Conservation (phyloP, 164 flowering plant genomes). For the Annona squamosa region DNA sequence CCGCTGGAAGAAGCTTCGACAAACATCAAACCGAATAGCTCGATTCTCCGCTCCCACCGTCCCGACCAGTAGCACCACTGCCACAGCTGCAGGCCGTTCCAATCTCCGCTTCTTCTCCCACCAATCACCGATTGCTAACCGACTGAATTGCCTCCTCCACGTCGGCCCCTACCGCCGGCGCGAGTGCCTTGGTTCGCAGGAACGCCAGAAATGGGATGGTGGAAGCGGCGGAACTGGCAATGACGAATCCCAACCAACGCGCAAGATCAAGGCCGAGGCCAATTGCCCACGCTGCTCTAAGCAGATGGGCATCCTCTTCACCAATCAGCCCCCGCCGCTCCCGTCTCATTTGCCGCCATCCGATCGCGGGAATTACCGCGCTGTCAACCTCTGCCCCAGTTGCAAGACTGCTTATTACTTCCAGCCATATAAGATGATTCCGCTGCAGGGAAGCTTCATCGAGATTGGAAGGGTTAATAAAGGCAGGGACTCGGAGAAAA, state of each 20-base stretch:
- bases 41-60: neutral
- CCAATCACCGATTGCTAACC: slow-evolving; percentile 28
- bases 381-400: slow-evolving; percentile 79
- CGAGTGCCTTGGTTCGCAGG: slow-evolving; percentile 41
- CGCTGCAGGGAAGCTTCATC: slow-evolving; percentile 75
- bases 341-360: slow-evolving; percentile 1
- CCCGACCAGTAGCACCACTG: slow-evolving; percentile 1
- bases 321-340: slow-evolving; percentile 32
- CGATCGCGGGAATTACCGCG: slow-evolving; percentile 25
- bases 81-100: neutral
- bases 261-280: slow-evolving; percentile 67
- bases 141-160: slow-evolving; percentile 24
- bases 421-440: slow-evolving; percentile 45
- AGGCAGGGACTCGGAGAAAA: slow-evolving; percentile 12
- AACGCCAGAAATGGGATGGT: slow-evolving; percentile 74
- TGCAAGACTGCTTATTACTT: slow-evolving; percentile 78
- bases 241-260: slow-evolving; percentile 21
- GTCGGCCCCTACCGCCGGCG: slow-evolving; percentile 24
- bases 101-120: slow-evolving; percentile 14
- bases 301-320: slow-evolving; percentile 61
- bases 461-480: slow-evolving; percentile 56
- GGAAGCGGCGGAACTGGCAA: slow-evolving; percentile 17
- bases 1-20: slow-evolving; percentile 25
- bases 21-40: slow-evolving; percentile 11
- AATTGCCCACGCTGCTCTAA: slow-evolving; percentile 82